These are phyloP conservation scores for Solanum peruvianum DNA, from an alignment of 257 asterid species.

Conservation along the genomic window DNA sequence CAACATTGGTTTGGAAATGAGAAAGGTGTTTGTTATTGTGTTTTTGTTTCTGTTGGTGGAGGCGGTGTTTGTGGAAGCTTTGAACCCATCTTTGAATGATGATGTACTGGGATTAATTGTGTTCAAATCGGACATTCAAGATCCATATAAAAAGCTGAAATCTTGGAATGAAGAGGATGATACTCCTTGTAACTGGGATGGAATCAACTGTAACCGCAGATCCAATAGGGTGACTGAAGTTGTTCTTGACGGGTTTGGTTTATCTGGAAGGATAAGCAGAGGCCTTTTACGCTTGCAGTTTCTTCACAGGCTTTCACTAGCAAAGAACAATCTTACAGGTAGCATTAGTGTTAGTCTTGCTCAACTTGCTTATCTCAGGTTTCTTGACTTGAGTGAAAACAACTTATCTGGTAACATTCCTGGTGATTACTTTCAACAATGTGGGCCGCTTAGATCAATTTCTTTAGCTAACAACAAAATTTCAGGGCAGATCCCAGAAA, in stretches of 20 bases:
- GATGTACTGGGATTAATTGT: conserved; percentile 90
- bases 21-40: conserved; percentile 18
- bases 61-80: conserved; percentile 19
- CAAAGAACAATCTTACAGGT: conserved; percentile 69
- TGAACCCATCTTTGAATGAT: conserved; percentile 75
- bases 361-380: conserved; percentile 57
- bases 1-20: conserved; percentile 25
- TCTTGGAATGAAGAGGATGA: conserved; percentile 94
- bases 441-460: conserved; percentile 68
- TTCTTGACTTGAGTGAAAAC: conserved; percentile 70
- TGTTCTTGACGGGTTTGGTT: conserved; percentile 70
- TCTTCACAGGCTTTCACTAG: conserved; percentile 66
- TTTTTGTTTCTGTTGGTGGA: conserved; percentile 14
- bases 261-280: conserved; percentile 77
- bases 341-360: conserved; percentile 52
- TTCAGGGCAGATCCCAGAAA: conserved; percentile 64
- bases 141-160: conserved; percentile 53
- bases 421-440: conserved; percentile 61
- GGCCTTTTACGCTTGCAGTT: conserved; percentile 77
- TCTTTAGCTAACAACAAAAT: conserved; percentile 64
- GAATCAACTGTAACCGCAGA: conserved; percentile 79
- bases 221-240: conserved; percentile 90
- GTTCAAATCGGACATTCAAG: conserved; percentile 75
- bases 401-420: conserved; percentile 48
- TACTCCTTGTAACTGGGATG: conserved; percentile 80